Evolutionary conservation across 2,329 filamentous ascomycete genomes (phyloP).

Genomic region (Fonsecaea erecta): DNA sequence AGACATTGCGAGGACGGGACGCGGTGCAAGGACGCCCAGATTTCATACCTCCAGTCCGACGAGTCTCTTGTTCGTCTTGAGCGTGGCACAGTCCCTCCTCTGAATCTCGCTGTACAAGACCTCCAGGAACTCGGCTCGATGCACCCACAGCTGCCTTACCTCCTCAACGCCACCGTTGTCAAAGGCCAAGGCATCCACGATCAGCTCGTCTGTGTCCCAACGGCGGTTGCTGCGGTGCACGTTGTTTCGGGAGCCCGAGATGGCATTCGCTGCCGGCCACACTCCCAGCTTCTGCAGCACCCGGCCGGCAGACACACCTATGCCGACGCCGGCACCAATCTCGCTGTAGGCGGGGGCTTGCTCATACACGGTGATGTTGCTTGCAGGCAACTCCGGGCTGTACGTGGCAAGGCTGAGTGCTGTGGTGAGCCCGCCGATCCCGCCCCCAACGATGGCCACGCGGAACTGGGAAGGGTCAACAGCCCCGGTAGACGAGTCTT

Average conservation of each 20-base stretch:
- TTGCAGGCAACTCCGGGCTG: background rate
- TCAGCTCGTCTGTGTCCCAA: constrained; percentile 18
- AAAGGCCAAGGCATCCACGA: constrained; percentile 9
- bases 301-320: constrained; percentile 13
- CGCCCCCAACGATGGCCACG: constrained; percentile 12
- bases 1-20: background rate
- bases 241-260: constrained; percentile 12
- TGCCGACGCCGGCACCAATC: constrained; percentile 11
- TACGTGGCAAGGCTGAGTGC: constrained; percentile 14
- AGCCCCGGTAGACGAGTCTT: background rate
- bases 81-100: background rate
- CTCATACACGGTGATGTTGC: constrained; percentile 16
- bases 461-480: constrained; percentile 1
- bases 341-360: constrained; percentile 12
- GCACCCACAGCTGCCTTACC: constrained; percentile 14
- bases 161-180: constrained; percentile 11
- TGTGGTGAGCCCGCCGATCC: constrained; percentile 11
- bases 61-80: constrained; percentile 6
- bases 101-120: constrained; percentile 10
- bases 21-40: background rate
- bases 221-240: constrained; percentile 17
- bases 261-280: constrained; percentile 2
- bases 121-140: constrained; percentile 16
- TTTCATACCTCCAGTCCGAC: constrained; percentile 7
- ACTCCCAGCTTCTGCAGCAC: constrained; percentile 16